Evolutionary conservation across 495 filamentous ascomycete species (phyloP).

Genomic region (Trypethelium eluteriae): DNA sequence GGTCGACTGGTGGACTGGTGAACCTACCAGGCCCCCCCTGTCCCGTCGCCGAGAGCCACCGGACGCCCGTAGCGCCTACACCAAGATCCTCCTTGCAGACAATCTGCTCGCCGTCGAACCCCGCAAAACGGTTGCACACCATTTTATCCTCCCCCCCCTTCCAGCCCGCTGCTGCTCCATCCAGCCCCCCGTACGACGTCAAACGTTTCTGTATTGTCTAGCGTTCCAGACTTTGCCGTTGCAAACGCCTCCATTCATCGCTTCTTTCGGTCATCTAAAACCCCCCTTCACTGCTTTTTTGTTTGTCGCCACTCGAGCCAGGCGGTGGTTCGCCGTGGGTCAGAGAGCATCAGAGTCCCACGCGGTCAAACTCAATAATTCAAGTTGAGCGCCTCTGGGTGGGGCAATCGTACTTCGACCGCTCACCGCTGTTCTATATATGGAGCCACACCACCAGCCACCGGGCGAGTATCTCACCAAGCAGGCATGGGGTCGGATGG

Average conservation of each 20-base stretch:
- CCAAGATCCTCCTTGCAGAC: constrained; percentile 12
- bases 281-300: not conserved
- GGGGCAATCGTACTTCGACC: not conserved
- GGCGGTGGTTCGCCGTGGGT: not conserved
- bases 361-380: not conserved
- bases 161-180: not conserved
- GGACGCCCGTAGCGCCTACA: not conserved
- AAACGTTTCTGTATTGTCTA: constrained; percentile 6
- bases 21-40: not conserved
- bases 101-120: not conserved
- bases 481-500: not conserved
- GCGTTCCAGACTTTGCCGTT: constrained; percentile 13
- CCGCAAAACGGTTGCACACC: constrained; percentile 9
- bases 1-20: too few species aligned
- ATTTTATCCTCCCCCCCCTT: not conserved
- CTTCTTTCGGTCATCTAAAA: not conserved
- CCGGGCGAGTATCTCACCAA: not conserved
- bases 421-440: constrained; percentile 12
- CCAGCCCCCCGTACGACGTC: constrained; percentile 1
- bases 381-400: not conserved
- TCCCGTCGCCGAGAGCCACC: not conserved
- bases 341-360: not conserved
- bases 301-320: not conserved
- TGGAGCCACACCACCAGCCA: constrained; percentile 8
- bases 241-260: not conserved